Percentiles rank a stretch among this genome's conserved stretches.
Conservation (phyloP, 768 basidiomycete species). For the Mycena pura region DNA sequence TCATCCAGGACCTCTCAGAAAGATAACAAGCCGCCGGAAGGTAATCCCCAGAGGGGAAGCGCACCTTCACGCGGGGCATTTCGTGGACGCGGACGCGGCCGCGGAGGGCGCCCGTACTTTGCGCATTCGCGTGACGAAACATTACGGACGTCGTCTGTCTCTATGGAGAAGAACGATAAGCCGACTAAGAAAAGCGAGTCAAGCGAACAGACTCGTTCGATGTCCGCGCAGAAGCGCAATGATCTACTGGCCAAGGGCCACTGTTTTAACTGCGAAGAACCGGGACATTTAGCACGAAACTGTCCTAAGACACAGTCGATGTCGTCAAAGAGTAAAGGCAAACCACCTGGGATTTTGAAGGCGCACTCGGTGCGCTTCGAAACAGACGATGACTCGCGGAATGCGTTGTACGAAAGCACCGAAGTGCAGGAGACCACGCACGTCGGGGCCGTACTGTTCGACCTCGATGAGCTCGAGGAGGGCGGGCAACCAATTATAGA, state of each 20-base stretch:
- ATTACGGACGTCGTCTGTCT: not conserved
- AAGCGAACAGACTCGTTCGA: too few relatives aligned
- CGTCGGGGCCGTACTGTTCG: not conserved
- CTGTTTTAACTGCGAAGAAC: constrained; percentile 37
- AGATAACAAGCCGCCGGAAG: too few relatives aligned
- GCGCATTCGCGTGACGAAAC: not conserved
- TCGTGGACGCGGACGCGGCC: not conserved
- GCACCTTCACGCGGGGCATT: not conserved
- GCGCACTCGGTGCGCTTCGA: not conserved
- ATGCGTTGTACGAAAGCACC: not conserved
- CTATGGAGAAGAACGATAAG: not conserved
- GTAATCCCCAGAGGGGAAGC: too few relatives aligned
- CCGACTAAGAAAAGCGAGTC: not conserved
- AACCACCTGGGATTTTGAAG: constrained; percentile 3
- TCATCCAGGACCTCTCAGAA: too few relatives aligned
- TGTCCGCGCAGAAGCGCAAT: constrained; percentile 7
- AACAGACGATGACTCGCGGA: not conserved
- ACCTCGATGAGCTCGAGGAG: not conserved
- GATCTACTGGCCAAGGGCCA: constrained; percentile 27
- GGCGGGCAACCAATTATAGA: constrained; percentile 2
- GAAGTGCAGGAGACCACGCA: not conserved
- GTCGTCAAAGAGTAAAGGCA: not conserved
- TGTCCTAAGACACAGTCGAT: constrained; percentile 1
- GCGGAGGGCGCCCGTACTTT: not conserved
- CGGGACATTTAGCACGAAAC: constrained; percentile 32